phyloP scores from a whole-genome alignment of 352 stramenopile species.

The Phytophthora capsici region DNA sequence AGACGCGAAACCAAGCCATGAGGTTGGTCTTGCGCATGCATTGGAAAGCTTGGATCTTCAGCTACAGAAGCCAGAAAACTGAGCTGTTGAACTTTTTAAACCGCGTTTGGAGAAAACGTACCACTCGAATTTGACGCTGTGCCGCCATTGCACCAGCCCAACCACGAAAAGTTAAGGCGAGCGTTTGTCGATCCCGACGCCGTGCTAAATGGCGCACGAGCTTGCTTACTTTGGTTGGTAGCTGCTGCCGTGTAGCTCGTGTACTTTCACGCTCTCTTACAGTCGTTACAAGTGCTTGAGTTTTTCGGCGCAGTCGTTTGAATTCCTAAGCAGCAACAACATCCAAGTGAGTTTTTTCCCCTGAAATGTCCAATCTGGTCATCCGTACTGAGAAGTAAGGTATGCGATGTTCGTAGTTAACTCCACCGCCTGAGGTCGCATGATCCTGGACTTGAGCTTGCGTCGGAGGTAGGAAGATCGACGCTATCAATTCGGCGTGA shows the following conservation, averaged over 20 bases:
- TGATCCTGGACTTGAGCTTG: conserved; percentile 26
- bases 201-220: conserved; percentile 32
- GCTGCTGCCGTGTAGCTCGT: conserved; percentile 44
- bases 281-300: conserved; percentile 53
- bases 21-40: conserved; percentile 58
- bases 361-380: not conserved
- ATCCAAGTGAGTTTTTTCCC: not conserved
- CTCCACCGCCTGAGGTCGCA: not conserved
- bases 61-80: conserved; percentile 25
- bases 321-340: conserved; percentile 51
- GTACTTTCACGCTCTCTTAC: conserved; percentile 61
- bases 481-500: conserved; percentile 52
- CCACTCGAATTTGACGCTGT: conserved; percentile 53
- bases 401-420: conserved; percentile 47
- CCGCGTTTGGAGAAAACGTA: conserved; percentile 18
- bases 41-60: conserved; percentile 72
- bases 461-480: conserved; percentile 57
- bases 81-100: not conserved
- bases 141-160: conserved; percentile 49
- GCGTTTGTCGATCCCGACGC: conserved; percentile 22
- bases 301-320: conserved; percentile 58
- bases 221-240: conserved; percentile 53
- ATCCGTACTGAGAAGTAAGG: conserved; percentile 64
- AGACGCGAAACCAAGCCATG: conserved; percentile 70
- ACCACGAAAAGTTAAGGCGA: conserved; percentile 52